Base-by-base conservation (phyloP, 2,329 filamentous ascomycete species). In the Falciphora oryzae region DNA sequence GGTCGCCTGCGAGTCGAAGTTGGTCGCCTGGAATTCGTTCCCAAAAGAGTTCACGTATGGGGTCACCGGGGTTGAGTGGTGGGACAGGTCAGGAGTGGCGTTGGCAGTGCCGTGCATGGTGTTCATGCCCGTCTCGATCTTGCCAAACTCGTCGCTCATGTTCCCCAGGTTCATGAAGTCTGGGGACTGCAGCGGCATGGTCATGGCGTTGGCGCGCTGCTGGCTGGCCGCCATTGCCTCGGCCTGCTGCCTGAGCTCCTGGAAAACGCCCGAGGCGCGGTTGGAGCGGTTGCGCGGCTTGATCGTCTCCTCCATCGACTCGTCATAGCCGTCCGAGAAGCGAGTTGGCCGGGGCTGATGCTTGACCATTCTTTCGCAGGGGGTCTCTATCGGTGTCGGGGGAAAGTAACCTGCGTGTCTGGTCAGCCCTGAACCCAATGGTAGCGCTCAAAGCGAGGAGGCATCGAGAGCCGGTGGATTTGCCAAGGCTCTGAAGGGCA, bases 321-420 rank as follows among this genome's bases (percentile, higher is more conserved):
- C 85, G 70, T 89, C 86, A 68, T 87, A 87, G 59, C 80, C 81
- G 31, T 88, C 85, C 3, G 81, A 74, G 71, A 89, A 89, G 64
- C 89, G 75, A 69, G 74, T 77, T 3, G 78, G 77, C 4, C 75
- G 74, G 22, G 74, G 64, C 25, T 56, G 68, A 60, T 79, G 76
- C 75, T 82, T 81, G 59, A 74, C 70, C 57, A 77, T 70, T 62
- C 78, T 76, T 66, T 82, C 76, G 67, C 82, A 80, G 58, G 89
- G 88, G 27, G 87, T 90, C 63, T 86, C 85, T 70, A 83, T 84
- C 63, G 89, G 89, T 32, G 89, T 91, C 59, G 88, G 83, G 65
- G 89, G 89, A 68, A 85, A 85, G 70, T 86, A 88, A 68, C 79
- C 87, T 88, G 65, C 6, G n/a, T 25, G 22, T n/a, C 22, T 13